A percentile compares a stretch with the other conserved stretches of the same genome.
These are phyloP conservation scores for Trametes villosa DNA, from an alignment of 768 basidiomycete genomes.

Conservation along the genomic window DNA sequence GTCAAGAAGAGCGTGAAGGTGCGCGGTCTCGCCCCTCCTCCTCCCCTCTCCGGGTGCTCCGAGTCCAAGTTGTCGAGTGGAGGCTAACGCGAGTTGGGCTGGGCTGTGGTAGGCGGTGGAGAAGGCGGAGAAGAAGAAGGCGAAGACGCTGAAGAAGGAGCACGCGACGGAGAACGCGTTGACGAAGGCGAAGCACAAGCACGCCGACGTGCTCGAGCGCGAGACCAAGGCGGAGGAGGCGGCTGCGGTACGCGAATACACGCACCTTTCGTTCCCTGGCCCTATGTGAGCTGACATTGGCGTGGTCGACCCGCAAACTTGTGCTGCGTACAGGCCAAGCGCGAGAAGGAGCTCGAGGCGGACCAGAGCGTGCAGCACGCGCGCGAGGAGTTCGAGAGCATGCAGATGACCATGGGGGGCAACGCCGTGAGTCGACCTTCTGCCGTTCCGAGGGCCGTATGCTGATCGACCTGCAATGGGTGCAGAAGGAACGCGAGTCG, in stretches of 20 bases:
- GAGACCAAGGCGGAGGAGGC: conserved; percentile 4
- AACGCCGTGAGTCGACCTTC: conserved; percentile 14
- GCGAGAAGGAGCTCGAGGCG: conserved; percentile 8
- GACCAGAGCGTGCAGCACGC: conserved; percentile 4
- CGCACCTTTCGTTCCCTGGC: neutral
- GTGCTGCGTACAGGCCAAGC: conserved; percentile 1
- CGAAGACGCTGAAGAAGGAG: conserved; percentile 15
- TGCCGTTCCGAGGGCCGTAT: too few species aligned
- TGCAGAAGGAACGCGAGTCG: conserved; percentile 15
- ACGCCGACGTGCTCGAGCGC: conserved; percentile 9
- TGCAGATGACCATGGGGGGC: conserved; percentile 5
- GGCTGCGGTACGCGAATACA: too few species aligned
- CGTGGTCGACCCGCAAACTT: too few species aligned
- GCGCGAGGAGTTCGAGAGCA: conserved; percentile 10
- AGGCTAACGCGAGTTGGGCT: neutral
- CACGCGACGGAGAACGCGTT: conserved; percentile 14
- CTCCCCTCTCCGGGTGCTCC: too few species aligned
- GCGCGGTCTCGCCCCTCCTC: neutral
- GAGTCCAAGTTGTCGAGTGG: too few species aligned
- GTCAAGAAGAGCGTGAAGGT: conserved; percentile 24
- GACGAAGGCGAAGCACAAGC: conserved; percentile 15
- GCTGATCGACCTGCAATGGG: too few species aligned
- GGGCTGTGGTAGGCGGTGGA: conserved; percentile 2
- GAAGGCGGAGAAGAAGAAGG: conserved; percentile 14
- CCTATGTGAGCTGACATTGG: too few species aligned